These are phyloP conservation scores for Cercospora sp. DNA, from an alignment of 2,329 filamentous ascomycete species.

Conservation along the genomic window DNA sequence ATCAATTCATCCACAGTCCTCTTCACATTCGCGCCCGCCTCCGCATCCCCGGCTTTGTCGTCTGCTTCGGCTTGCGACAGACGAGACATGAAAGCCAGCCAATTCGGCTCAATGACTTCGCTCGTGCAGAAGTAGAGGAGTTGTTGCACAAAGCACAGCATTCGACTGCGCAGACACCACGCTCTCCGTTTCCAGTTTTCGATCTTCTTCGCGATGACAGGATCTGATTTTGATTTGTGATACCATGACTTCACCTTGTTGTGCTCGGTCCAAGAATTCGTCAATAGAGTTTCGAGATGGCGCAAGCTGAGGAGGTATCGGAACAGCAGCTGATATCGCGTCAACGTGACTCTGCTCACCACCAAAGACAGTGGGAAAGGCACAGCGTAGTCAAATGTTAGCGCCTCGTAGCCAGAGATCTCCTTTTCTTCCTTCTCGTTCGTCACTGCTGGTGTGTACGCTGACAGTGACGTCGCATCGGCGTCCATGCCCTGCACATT, in stretches of 20 bases:
- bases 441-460: slow-evolving; percentile 67
- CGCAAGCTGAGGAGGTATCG: slow-evolving; percentile 88
- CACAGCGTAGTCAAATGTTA: slow-evolving; percentile 91
- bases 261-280: slow-evolving; percentile 86
- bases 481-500: slow-evolving; percentile 91
- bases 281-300: slow-evolving; percentile 83
- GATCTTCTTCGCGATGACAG: slow-evolving; percentile 63
- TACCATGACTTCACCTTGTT: slow-evolving; percentile 79
- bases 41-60: slow-evolving; percentile 41
- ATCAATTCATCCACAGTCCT: slow-evolving; percentile 95
- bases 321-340: slow-evolving; percentile 93
- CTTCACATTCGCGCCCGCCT: slow-evolving; percentile 43
- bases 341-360: slow-evolving; percentile 93
- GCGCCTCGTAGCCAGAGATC: slow-evolving; percentile 84
- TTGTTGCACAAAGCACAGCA: slow-evolving; percentile 97
- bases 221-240: slow-evolving; percentile 55
- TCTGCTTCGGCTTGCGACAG: slow-evolving; percentile 62
- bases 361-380: slow-evolving; percentile 95
- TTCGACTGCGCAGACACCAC: slow-evolving; percentile 87
- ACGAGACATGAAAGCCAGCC: slow-evolving; percentile 88
- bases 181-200: slow-evolving; percentile 92
- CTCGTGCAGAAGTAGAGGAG: slow-evolving; percentile 94
- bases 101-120: slow-evolving; percentile 97
- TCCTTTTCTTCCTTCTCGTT: slow-evolving; percentile 73
- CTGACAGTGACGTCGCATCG: slow-evolving; percentile 53